Percentiles rank a stretch among this genome's conserved stretches.
Conservation (phyloP, 2,329 filamentous ascomycete genomes). For the Microdochium nivale region DNA sequence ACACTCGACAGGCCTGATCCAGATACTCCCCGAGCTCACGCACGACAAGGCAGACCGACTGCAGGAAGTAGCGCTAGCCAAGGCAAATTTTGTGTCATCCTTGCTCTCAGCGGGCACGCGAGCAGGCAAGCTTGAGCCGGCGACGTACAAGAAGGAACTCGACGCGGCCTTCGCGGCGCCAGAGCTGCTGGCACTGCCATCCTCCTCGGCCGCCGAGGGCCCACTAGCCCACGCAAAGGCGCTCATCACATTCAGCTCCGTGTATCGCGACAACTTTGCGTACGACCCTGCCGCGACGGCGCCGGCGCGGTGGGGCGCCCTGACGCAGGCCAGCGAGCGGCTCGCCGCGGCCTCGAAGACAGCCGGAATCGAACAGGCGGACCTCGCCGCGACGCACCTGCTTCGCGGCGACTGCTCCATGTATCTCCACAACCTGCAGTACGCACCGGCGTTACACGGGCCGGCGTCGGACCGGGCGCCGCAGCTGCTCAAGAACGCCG, state of each 20-base stretch:
- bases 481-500: constrained; percentile 17
- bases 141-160: constrained; percentile 15
- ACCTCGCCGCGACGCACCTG: constrained; percentile 16
- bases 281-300: neutral
- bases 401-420: constrained; percentile 19
- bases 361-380: constrained; percentile 9
- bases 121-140: constrained; percentile 11
- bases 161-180: constrained; percentile 14
- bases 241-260: constrained; percentile 16
- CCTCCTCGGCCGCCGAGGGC: constrained; percentile 9
- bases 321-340: constrained; percentile 13
- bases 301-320: constrained; percentile 14
- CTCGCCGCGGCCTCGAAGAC: constrained; percentile 12
- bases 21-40: constrained; percentile 18
- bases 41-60: constrained; percentile 7
- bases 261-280: constrained; percentile 1
- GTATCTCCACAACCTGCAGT: constrained; percentile 14
- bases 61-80: constrained; percentile 17
- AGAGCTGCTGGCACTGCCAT: constrained; percentile 8
- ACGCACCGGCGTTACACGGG: constrained; percentile 12
- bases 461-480: constrained; percentile 11
- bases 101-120: constrained; percentile 17
- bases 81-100: constrained; percentile 13
- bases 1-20: constrained; percentile 41
- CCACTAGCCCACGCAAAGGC: constrained; percentile 15